phyloP scores from a whole-genome alignment of 495 filamentous ascomycete genomes.

The Pseudoneurospora amorphoporcata region DNA sequence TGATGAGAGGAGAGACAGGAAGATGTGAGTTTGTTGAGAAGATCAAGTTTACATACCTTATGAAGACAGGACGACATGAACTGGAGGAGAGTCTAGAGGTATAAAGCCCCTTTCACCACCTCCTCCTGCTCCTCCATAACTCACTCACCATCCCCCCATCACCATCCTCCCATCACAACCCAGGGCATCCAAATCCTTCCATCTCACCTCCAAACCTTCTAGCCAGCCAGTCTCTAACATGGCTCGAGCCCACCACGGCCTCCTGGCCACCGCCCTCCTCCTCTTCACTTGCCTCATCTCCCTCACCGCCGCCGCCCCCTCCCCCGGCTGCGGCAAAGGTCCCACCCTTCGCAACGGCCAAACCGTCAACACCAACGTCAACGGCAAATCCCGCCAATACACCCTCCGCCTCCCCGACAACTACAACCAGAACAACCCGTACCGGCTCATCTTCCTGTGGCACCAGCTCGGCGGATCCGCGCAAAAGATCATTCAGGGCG shows the following conservation, averaged over 20 bases:
- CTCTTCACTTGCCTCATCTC: not conserved
- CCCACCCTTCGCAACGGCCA: conserved; percentile 21
- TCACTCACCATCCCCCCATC: no score
- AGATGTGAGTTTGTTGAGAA: not conserved
- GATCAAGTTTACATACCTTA: not conserved
- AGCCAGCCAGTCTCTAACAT: not conserved
- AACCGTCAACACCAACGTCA: conserved; percentile 20
- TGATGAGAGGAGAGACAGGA: not conserved
- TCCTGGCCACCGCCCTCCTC: not conserved
- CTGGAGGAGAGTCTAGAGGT: not conserved
- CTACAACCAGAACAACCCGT: conserved; percentile 32
- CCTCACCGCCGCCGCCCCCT: conserved; percentile 5
- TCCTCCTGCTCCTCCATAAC: no score
- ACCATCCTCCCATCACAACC: no score
- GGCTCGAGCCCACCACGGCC: not conserved
- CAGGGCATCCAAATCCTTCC: no score
- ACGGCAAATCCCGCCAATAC: conserved; percentile 24
- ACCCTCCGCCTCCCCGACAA: conserved; percentile 30
- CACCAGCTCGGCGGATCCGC: conserved; percentile 32
- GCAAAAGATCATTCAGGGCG: conserved; percentile 28
- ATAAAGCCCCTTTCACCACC: not conserved
- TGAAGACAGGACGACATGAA: not conserved
- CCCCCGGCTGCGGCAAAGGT: conserved; percentile 32
- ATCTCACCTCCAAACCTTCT: no score
- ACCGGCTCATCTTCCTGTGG: conserved; percentile 33